These are phyloP conservation scores for Tulasnella sp. DNA, from an alignment of 768 basidiomycete genomes.

Conservation along the genomic window DNA sequence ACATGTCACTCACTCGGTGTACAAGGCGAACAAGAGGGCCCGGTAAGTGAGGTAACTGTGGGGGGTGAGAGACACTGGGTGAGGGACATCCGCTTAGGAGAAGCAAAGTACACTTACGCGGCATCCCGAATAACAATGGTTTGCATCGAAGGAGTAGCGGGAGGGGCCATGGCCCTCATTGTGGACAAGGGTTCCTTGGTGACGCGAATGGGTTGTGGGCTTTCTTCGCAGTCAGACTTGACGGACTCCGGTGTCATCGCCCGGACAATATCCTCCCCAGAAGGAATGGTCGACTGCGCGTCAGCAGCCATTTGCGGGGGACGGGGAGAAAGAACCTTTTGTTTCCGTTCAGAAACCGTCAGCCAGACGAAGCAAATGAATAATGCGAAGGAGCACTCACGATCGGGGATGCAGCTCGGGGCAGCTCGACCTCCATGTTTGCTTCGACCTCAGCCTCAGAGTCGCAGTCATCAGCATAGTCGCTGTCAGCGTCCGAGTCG, in stretches of 20 bases:
- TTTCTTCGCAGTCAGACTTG: slow-evolving; percentile 29
- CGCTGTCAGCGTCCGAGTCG: slow-evolving; percentile 32
- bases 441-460: slow-evolving; percentile 27
- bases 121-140: slow-evolving; percentile 27
- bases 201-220: not conserved
- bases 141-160: slow-evolving; percentile 25
- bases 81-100: not conserved
- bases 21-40: slow-evolving; percentile 29
- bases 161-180: slow-evolving; percentile 13
- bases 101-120: slow-evolving; percentile 4
- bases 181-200: not conserved
- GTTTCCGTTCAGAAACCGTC: not conserved
- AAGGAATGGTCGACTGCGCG: slow-evolving; percentile 14
- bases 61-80: not conserved
- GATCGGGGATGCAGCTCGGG: slow-evolving; percentile 19
- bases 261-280: slow-evolving; percentile 28
- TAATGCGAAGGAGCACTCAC: not conserved
- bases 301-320: slow-evolving; percentile 19
- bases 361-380: not conserved
- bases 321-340: slow-evolving; percentile 6
- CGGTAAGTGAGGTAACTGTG: slow-evolving; percentile 33
- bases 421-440: slow-evolving; percentile 28
- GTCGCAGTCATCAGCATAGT: slow-evolving; percentile 13
- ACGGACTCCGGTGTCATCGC: slow-evolving; percentile 34
- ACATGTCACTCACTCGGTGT: slow-evolving; percentile 27